Base-by-base conservation (phyloP, 2,329 filamentous ascomycete genomes). In the Trichoderma sp. region DNA sequence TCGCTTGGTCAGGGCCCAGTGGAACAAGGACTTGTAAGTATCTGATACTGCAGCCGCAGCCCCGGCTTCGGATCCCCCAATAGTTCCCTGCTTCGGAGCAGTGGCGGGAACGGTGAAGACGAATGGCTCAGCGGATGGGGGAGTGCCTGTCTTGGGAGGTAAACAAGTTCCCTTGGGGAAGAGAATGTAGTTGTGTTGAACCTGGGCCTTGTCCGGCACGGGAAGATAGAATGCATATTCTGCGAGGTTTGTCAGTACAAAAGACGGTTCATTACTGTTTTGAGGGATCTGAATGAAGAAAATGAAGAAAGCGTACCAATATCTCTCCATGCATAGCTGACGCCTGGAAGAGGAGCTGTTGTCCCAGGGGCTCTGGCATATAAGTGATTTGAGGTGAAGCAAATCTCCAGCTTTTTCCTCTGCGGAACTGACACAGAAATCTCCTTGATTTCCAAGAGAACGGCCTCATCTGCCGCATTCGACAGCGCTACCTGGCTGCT, bases 391-490 rank as follows among this genome's bases (percentile, higher is more conserved):
- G 84, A 80, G 3, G 89, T 92, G 73, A 92, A 87, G 79, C 88
- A 90, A 9, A 92, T 79, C 74, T 89, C 88, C 75, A 89, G 89
- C 79, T 92, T 92, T 81, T 92, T 92, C 73, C 90, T 84, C 80
- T 90, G 88, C 0, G 90, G 90, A 4, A 91, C 84, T 1, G 88
- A 87, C n/a, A 92, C 84, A 0, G 89, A 92, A 23, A 92, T 89
- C 58, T 91, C 90, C 78, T 89, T 90, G 72, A 92, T 83, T 74
- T 87, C 87, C 20, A 91, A 82, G 30, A 91, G 79, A 0, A 91
- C 80, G 7, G 83, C 76, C 74, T 91, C 88, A 6, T 82, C 80
- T 2, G 82, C 81, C 0, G 86, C 83, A 64, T 83, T 83, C 28
- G 80, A 80, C 36, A 76, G 78, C 8, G 70, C 65, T 72, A 74